phyloP scores from a whole-genome alignment of 2,329 filamentous ascomycete species.

The Dactylonectria macrodidyma region DNA sequence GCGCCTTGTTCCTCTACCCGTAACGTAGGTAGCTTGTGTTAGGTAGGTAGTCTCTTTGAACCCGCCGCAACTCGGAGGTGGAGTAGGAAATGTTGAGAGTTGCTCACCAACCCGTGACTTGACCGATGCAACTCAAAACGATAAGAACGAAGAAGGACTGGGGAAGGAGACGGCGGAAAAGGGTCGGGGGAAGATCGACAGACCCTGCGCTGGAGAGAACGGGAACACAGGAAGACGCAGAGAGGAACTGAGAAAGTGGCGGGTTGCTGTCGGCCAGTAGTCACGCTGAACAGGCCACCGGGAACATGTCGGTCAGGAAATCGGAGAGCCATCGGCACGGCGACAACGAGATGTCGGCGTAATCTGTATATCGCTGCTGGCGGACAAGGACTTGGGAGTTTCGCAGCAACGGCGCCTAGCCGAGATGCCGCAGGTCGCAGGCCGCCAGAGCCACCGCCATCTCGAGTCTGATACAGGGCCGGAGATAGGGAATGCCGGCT shows the following conservation, averaged over 20 bases:
- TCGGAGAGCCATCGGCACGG: constrained; percentile 2
- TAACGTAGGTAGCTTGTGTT: neutral
- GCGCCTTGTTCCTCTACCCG: neutral
- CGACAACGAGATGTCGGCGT: constrained; percentile 6
- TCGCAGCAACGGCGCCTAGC: neutral
- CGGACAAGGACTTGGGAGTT: constrained; percentile 15
- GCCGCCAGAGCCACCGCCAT: constrained; percentile 16
- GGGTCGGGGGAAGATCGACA: neutral
- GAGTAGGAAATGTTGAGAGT: neutral
- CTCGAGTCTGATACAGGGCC: constrained; percentile 25
- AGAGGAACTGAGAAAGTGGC: constrained; percentile 5
- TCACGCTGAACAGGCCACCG: constrained; percentile 8
- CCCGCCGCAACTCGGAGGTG: neutral
- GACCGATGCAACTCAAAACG: neutral
- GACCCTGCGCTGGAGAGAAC: neutral
- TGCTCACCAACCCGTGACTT: neutral
- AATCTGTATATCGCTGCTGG: constrained; percentile 33
- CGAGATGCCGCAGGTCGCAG: constrained; percentile 1
- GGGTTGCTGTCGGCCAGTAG: neutral
- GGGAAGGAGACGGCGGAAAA: neutral
- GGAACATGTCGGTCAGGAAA: constrained; percentile 2
- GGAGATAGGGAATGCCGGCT: constrained; percentile 17
- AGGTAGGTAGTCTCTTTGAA: constrained; percentile 3
- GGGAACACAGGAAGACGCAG: neutral
- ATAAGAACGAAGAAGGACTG: neutral